Evolutionary conservation across 1,284 basidiomycete genomes (phyloP).

Genomic region (Hymenochaete sp.): DNA sequence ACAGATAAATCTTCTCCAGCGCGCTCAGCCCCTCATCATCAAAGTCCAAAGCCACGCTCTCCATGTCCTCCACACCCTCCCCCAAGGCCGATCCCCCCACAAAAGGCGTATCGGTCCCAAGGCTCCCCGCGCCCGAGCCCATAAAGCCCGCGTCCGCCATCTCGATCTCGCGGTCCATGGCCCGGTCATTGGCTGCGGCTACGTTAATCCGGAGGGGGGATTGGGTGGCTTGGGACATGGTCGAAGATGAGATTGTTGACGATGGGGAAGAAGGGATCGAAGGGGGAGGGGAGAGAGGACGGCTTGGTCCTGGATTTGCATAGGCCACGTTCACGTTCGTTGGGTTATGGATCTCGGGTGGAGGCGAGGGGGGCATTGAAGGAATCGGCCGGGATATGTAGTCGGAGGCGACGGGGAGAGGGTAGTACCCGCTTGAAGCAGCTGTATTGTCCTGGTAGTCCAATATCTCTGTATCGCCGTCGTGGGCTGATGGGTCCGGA

Average conservation of each 20-base stretch:
- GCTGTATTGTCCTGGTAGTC: too few species aligned
- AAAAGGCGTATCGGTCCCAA: not conserved
- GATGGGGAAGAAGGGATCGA: not conserved
- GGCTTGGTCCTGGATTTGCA: too few species aligned
- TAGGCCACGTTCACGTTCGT: not conserved
- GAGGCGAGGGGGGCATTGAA: not conserved
- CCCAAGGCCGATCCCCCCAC: too few species aligned
- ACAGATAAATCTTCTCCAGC: slow-evolving; percentile 91
- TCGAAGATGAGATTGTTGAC: not conserved
- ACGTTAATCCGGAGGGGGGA: slow-evolving; percentile 9
- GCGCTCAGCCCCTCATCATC: slow-evolving; percentile 73
- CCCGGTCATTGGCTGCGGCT: slow-evolving; percentile 12
- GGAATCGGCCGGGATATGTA: not conserved
- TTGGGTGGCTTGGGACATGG: too few species aligned
- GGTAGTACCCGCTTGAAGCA: too few species aligned
- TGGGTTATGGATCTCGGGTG: not conserved
- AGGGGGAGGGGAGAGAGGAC: not conserved
- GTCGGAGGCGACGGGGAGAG: not conserved
- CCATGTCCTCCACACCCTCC: slow-evolving; percentile 7
- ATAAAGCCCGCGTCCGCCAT: slow-evolving; percentile 20
- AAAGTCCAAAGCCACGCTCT: slow-evolving; percentile 41
- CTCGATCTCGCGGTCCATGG: slow-evolving; percentile 23
- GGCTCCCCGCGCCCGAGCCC: not conserved
- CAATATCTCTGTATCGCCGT: too few species aligned
- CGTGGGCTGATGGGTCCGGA: too few species aligned